Evolutionary conservation across 192 early-diverging fungal species (phyloP), one percentile per base, ranked within the genome.

Genomic region (Chytriomyces sp.): DNA sequence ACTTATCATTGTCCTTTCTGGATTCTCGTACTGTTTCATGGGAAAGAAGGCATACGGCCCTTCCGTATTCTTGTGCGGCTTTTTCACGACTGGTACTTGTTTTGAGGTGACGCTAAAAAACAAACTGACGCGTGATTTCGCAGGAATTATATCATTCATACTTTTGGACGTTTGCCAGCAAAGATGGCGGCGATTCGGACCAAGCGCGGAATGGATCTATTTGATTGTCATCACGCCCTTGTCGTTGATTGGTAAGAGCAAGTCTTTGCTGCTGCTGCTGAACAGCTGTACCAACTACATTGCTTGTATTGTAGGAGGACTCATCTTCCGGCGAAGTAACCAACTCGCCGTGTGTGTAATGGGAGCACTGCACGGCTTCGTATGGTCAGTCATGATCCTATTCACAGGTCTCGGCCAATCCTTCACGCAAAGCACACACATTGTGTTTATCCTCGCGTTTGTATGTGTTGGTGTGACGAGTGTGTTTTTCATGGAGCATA

Each of bases 401-500:
- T 78, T 78, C 62, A 78, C 77, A 0, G 77, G 77, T n/a, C 48
- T 78, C 8, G 67, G 77, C 44, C 57, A 61, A 44, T 20, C 62
- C 11, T 46, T 78, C 23, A 35, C 10, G 47, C 45, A 61, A 57
- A 44, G 48, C 59, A 72, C 68, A 4, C 77, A 78, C 48, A 26
- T 78, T 16, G 69, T 72, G 7, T 70, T 78, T 48, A 24, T 63
- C 53, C 69, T 78, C 43, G 62, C 69, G 1, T 18, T 78, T 6
- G 50, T 48, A 7, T 60, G 44, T 7, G n/a, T 64, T 8, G 77
- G 77, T 6, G 65, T 48, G 7, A 69, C 77, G 16, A 45, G 61
- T 2, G 61, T 78, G 8, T 78, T 78, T 50, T 71, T 68, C 49
- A 59, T 78, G 49, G 77, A 78, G 68, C 67, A 78, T 64, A 71